Evolutionary conservation across 352 stramenopile genomes (phyloP), one percentile per base, ranked within the genome.

Genomic region (Phytophthora hybrid): DNA sequence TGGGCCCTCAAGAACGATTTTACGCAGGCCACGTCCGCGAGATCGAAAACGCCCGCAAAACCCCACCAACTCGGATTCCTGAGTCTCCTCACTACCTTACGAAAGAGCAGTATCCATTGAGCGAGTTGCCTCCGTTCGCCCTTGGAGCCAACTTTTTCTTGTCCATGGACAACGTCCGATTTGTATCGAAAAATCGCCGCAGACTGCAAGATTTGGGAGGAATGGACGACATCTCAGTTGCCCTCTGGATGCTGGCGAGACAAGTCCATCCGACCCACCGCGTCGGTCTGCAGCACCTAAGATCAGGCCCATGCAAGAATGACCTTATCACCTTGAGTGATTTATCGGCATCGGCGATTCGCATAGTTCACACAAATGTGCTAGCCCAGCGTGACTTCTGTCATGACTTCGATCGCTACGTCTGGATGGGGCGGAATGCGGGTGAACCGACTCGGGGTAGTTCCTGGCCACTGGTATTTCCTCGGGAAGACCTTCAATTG

Each of bases 171-270:
- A 78, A 74, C 18, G 78, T 80, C 0, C 29, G 74, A 32, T 87
- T 82, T 47, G 76, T 87, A 26, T 74, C 68, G 18, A 53, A 61
- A 23, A 87, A 87, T 67, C 59, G 59, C 4, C 68, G 60, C 53
- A 67, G 49, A 11, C 34, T 82, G 14, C 69, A 59, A 5, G 69
- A 65, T 21, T 46, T 88, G 6, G 82, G 80, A 7, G 63, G 56
- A 1, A 69, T 92, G 7, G 84, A 91, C 54, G 84, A 92, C 65
- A 83, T 88, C 13, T 82, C 82, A 0, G 69, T 92, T 10, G 73
- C 81, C 1, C 63, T 87, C 13, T 91, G 84, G 84, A 67, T 89
- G 71, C 59, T 87, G 19, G 58, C 60, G 1, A 77, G 85, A 16
- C 77, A 89, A 53, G 83, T 92, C 11, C 74, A 77, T 10, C 63